Base-by-base conservation (phyloP, 1,284 basidiomycete genomes). In the Entoloma clypeatum region DNA sequence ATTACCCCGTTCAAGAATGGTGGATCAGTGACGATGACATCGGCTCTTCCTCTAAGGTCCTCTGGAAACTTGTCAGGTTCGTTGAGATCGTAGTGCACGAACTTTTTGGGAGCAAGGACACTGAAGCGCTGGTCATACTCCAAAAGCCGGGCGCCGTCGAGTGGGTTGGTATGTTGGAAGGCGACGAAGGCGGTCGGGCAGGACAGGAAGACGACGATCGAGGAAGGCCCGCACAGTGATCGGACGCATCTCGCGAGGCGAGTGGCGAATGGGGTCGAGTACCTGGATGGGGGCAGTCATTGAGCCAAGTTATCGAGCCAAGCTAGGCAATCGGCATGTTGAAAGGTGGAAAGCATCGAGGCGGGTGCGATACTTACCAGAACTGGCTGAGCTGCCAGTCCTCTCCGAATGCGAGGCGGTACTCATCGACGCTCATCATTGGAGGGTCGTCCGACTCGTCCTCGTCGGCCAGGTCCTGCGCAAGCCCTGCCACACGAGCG, bases 321-420 rank as follows among this genome's bases (percentile, higher is more conserved):
- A 29, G 30, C 29, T 18, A 33, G 23, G 13, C 13, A 5, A 11
- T 14, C 3, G 13, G 5, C 28, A n/a, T 13, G 16, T 11, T 5
- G 17, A 10, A 11, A 30, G 14, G 31, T 21, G 25, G 34, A 24
- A 21, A 21, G 21, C 13, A 11, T 18, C 28, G 11, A 21, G 16
- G 11, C 13, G 13, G 31, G 31, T 31, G 33, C 18, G 37, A 21
- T 26, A 60, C 68, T 61, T 54, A 70, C 68, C 69, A 71, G 43
- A 71, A 72, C 53, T 72, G 69, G 49, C 67, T 70, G 26, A 71
- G 59, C 50, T 72, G 68, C 69, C 69, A 72, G 53, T 72, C 67
- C 56, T 71, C 69, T 14, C 64, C 59, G 39, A 72, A 72, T 7
- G 65, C 61, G 21, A 54, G 48, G 19, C 61, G 59, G 45, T 66